Evolutionary conservation across 1,284 basidiomycete species (phyloP), one percentile per base, ranked within the genome.

Genomic region (Testicularia cyperi): DNA sequence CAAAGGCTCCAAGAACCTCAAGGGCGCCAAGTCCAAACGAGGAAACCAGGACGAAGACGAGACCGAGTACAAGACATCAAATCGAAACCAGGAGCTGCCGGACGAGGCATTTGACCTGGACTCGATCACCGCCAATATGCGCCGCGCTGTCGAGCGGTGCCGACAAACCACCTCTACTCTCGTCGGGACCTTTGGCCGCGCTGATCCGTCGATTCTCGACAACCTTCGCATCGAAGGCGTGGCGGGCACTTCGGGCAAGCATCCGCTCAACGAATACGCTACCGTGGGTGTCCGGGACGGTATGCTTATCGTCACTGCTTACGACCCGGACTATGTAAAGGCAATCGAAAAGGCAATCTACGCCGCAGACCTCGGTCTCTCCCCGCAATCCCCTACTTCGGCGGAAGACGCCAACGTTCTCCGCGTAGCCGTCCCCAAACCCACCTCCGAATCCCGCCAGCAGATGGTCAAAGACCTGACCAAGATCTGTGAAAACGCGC

Each of bases 321-420:
- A 64, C 31, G 74, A 76, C 16, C 37, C 58, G 2, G 60, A 60
- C 9, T 58, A 57, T 41, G 25, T 75, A 33, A 76, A 76, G 45
- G 60, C 68, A 38, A 71, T 76, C 28, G 72, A 76, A 52, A 44
- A 66, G 2, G 71, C 63, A 18, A 71, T 76, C 49, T 71, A 76
- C 44, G 37, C 55, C 0, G 55, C 69, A 4, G 31, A 73, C 26
- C 51, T 71, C 9, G 65, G 61, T 27, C 44, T 76, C 19, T 54
- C 70, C 7, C 74, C 74, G 4, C 72, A 73, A 25, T 22, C 48
- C 21, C 39, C 51, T 43, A 41, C 44, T 13, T 52, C 51, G 2
- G 68, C 54, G n/a, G n/a, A n/a, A n/a, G 63, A 71, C 14, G 70
- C 69, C 22, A 68, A 58, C 42, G 48, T 75, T 18, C 34, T 75